Conservation (phyloP, 192 early-diverging fungal species). For the Backusella australiensis region DNA sequence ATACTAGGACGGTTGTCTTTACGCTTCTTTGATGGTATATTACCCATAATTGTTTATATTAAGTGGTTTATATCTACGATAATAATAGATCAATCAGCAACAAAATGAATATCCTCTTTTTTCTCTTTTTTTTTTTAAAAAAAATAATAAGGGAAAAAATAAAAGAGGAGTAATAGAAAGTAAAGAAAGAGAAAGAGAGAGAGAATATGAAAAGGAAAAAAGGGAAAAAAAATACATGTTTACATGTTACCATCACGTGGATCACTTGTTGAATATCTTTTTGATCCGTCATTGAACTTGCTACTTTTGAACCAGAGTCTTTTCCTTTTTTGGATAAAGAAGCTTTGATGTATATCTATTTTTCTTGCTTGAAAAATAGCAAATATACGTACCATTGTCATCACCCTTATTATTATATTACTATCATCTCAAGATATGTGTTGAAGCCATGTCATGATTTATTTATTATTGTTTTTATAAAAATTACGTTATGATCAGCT, state of each 20-base stretch:
- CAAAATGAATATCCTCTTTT: not conserved
- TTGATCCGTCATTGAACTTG: conserved; percentile 9
- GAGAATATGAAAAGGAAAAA: not conserved
- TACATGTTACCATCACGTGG: conserved; percentile 6
- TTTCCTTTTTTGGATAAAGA: conserved; percentile 5
- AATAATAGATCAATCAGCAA: not conserved
- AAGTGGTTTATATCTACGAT: not conserved
- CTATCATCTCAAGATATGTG: not conserved
- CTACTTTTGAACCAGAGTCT: conserved; percentile 6
- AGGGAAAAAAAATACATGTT: conserved; percentile 1
- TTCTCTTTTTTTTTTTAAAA: not conserved
- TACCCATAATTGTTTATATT: conserved; percentile 10
- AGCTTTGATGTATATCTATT: not conserved
- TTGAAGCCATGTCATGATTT: not conserved
- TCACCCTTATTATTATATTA: too few relatives aligned
- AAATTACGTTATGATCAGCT: conserved; percentile 6
- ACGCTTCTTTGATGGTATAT: conserved; percentile 8
- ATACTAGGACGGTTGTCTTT: conserved; percentile 10
- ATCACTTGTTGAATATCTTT: not conserved
- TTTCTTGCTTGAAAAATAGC: not conserved
- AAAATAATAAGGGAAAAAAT: not conserved
- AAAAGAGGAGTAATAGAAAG: not conserved
- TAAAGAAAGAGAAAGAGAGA: conserved; percentile 1
- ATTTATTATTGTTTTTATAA: not conserved
- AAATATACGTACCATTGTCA: too few relatives aligned